phyloP scores from a whole-genome alignment of 768 basidiomycete genomes.

The Gymnopilus dilepis region DNA sequence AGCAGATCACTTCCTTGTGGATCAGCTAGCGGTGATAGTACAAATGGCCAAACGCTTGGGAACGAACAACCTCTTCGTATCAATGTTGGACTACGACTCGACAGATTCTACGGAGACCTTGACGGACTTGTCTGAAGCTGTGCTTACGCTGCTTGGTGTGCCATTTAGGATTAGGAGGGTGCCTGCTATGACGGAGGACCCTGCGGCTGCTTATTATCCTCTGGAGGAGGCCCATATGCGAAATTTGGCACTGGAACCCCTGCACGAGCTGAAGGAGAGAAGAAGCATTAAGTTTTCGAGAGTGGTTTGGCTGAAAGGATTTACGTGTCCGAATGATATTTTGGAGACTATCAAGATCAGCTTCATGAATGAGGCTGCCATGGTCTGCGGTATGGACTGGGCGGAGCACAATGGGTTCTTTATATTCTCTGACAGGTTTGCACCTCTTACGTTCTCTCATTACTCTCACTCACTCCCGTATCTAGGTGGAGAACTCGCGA shows the following conservation, averaged over 20 bases:
- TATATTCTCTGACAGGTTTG: slow-evolving; percentile 95
- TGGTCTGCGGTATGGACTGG: slow-evolving; percentile 99
- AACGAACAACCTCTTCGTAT: slow-evolving; percentile 90
- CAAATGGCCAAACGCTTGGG: slow-evolving; percentile 94
- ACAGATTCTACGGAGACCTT: slow-evolving; percentile 94
- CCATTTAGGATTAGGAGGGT: slow-evolving; percentile 94
- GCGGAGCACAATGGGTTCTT: slow-evolving; percentile 97
- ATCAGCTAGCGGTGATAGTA: slow-evolving; percentile 97
- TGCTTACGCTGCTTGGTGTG: slow-evolving; percentile 90
- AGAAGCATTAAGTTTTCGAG: slow-evolving; percentile 84
- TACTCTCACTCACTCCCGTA: not conserved
- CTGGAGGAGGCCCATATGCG: slow-evolving; percentile 93
- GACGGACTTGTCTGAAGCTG: slow-evolving; percentile 93
- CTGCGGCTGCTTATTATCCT: slow-evolving; percentile 90
- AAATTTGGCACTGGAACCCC: slow-evolving; percentile 90
- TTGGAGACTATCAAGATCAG: slow-evolving; percentile 94
- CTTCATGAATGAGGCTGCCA: slow-evolving; percentile 88
- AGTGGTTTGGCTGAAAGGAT: slow-evolving; percentile 98
- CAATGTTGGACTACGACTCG: slow-evolving; percentile 97
- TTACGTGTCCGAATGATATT: slow-evolving; percentile 98
- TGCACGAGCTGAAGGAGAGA: slow-evolving; percentile 79
- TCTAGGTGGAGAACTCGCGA: slow-evolving; percentile 95
- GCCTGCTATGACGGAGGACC: slow-evolving; percentile 90
- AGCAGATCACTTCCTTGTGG: slow-evolving; percentile 98
- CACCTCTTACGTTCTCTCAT: slow-evolving; percentile 9